Evolutionary conservation across 2,329 filamentous ascomycete species (phyloP).

Genomic region (Lachnellula cervina): DNA sequence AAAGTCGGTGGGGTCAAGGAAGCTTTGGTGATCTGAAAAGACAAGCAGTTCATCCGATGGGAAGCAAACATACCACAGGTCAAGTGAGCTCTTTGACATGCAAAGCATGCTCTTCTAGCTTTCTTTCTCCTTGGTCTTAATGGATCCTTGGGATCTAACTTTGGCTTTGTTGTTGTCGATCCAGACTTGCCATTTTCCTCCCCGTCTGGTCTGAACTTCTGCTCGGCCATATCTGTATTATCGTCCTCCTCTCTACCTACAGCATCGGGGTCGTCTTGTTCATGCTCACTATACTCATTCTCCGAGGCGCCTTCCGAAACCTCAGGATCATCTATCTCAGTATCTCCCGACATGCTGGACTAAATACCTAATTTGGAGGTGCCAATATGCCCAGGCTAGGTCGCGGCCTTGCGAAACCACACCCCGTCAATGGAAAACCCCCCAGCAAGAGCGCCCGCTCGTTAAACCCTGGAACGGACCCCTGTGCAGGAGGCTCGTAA

Average conservation of each 20-base stretch:
- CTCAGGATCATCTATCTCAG: conserved; percentile 32
- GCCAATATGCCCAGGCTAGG: conserved; percentile 19
- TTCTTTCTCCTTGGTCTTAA: conserved; percentile 89
- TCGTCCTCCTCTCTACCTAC: conserved; percentile 30
- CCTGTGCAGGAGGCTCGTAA: conserved; percentile 25
- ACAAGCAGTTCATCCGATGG: conserved; percentile 12
- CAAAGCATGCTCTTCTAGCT: conserved; percentile 89
- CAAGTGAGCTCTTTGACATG: conserved; percentile 93
- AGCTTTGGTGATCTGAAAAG: conserved; percentile 8
- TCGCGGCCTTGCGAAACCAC: conserved; percentile 29
- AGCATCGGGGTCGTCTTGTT: conserved; percentile 29
- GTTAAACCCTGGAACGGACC: conserved; percentile 23
- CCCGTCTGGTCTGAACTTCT: conserved; percentile 27
- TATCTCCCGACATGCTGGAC: conserved; percentile 33
- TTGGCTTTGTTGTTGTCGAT: conserved; percentile 50
- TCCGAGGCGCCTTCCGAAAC: conserved; percentile 33
- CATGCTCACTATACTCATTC: conserved; percentile 33
- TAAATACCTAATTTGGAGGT: conserved; percentile 24
- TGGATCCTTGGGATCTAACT: conserved; percentile 82
- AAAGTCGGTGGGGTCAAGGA: conserved; percentile 5
- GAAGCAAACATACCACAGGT: conserved; percentile 79
- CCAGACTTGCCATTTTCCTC: conserved; percentile 30
- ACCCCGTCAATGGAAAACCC: conserved; percentile 25
- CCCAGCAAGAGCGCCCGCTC: conserved; percentile 18
- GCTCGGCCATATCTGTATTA: conserved; percentile 31